These are phyloP conservation scores for Mortierella polycephala DNA, from an alignment of 371 early-diverging fungal species.

Conservation along the genomic window DNA sequence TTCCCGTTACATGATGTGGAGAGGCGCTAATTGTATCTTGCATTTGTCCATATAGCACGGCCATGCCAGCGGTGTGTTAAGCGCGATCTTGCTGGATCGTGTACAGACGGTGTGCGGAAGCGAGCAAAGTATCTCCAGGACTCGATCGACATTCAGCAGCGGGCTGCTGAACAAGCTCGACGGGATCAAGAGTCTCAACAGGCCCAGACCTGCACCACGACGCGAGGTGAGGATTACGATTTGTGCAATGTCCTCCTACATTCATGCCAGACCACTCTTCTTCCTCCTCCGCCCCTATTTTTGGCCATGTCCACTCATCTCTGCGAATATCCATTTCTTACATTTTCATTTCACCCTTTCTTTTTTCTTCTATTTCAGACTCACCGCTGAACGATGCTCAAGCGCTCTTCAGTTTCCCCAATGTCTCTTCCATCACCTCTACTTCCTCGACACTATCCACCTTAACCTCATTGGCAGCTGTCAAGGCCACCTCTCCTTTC, in stretches of 20 bases:
- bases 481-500: constrained; percentile 19
- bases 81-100: constrained; percentile 75
- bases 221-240: background rate
- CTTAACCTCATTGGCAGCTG: constrained; percentile 27
- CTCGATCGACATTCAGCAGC: constrained; percentile 51
- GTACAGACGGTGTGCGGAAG: constrained; percentile 83
- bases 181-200: constrained; percentile 8
- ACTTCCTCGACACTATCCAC: constrained; percentile 32
- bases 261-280: background rate
- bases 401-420: constrained; percentile 44
- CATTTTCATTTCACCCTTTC: background rate
- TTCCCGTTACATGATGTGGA: background rate
- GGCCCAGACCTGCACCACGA: constrained; percentile 10
- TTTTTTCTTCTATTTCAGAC: constrained; percentile 10
- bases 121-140: constrained; percentile 85
- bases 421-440: constrained; percentile 27
- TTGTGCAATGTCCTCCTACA: background rate
- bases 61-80: constrained; percentile 90
- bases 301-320: background rate
- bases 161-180: constrained; percentile 21
- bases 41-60: constrained; percentile 59
- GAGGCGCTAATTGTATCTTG: background rate
- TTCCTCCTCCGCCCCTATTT: constrained; percentile 2
- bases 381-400: constrained; percentile 41
- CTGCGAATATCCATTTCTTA: background rate